Percentiles rank a stretch among this genome's conserved stretches.
These are phyloP conservation scores for Tephrocybe sp. DNA, from an alignment of 768 basidiomycete genomes.

Conservation along the genomic window DNA sequence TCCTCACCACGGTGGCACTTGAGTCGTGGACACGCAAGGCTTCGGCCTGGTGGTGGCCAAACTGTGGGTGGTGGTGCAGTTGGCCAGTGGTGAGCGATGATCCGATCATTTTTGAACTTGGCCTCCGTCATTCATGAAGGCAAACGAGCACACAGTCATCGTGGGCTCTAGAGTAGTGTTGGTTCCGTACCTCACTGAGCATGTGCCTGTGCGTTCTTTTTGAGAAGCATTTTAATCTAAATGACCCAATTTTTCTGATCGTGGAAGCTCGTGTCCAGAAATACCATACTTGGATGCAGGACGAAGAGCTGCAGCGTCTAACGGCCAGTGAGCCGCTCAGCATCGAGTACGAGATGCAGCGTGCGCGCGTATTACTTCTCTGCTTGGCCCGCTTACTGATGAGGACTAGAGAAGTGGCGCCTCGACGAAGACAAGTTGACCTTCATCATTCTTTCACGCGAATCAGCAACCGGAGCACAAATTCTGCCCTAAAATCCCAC, in stretches of 20 bases:
- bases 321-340: conserved; percentile 87
- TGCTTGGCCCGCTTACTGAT: neutral
- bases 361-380: conserved; percentile 37
- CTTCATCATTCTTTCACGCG: conserved; percentile 78
- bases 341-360: conserved; percentile 84
- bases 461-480: conserved; percentile 14
- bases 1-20: no score
- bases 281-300: conserved; percentile 90
- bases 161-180: conserved; percentile 69
- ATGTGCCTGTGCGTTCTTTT: conserved; percentile 42
- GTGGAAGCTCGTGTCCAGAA: no score
- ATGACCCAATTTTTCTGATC: neutral
- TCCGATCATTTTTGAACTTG: neutral
- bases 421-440: conserved; percentile 88
- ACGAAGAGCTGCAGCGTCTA: conserved; percentile 64
- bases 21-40: no score
- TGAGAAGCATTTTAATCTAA: neutral
- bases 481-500: conserved; percentile 2
- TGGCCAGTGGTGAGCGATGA: no score
- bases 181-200: conserved; percentile 73
- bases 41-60: no score
- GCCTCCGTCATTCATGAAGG: conserved; percentile 44
- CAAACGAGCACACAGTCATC: conserved; percentile 67
- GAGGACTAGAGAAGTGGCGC: conserved; percentile 74
- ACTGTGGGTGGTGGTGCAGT: neutral